Conservation (phyloP, 2,329 filamentous ascomycete genomes). For the Xylariaceae sp. region DNA sequence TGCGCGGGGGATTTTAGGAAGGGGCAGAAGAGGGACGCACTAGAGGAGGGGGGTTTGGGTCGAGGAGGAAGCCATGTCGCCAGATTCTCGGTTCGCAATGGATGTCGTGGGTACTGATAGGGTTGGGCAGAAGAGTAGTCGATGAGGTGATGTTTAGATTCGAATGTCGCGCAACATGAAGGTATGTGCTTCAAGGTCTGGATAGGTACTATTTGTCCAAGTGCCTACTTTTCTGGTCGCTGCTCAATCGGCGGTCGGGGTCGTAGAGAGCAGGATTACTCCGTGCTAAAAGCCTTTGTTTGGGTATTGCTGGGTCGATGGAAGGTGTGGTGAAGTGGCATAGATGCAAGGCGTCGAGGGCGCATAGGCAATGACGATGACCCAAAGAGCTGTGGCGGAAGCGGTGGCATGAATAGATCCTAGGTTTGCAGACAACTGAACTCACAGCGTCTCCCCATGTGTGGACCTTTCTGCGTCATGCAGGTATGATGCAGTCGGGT, state of each 20-base stretch:
- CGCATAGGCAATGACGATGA: too few species aligned
- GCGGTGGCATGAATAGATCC: too few species aligned
- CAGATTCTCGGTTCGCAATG: too few species aligned
- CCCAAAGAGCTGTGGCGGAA: too few species aligned
- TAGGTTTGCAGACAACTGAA: too few species aligned
- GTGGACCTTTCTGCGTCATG: too few species aligned
- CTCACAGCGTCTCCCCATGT: too few species aligned
- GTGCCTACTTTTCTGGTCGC: not conserved
- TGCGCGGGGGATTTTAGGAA: not conserved
- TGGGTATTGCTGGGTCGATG: too few species aligned
- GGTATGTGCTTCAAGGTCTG: not conserved
- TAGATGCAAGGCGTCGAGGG: too few species aligned
- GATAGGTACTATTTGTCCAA: not conserved
- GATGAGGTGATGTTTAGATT: not conserved
- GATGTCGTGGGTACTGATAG: not conserved
- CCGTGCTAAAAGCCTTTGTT: not conserved
- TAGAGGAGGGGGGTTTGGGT: constrained; percentile 68
- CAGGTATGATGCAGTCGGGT: too few species aligned
- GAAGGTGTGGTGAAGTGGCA: too few species aligned
- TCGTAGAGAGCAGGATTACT: not conserved
- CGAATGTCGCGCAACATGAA: not conserved
- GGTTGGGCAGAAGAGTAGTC: not conserved
- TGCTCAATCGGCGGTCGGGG: not conserved
- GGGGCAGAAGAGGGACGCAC: constrained; percentile 44
- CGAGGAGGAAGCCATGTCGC: constrained; percentile 67